Percentiles rank a stretch among this genome's conserved stretches.
Conservation (phyloP, 768 basidiomycete genomes). For the Phlebiopsis gigantea region DNA sequence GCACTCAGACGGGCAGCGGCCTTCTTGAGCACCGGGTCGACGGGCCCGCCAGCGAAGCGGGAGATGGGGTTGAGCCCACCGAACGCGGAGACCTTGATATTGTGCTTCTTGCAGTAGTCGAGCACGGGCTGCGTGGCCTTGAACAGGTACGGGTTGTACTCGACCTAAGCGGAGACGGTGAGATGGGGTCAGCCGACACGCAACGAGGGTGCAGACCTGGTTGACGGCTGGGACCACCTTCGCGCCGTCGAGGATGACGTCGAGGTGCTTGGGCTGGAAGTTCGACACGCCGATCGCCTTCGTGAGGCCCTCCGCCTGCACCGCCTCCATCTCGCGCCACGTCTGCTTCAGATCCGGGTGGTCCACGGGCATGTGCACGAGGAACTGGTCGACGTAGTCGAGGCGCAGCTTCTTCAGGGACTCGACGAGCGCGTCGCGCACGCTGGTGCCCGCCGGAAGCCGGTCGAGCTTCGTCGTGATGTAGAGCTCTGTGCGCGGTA, state of each 20-base stretch:
- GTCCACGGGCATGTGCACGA: constrained; percentile 34
- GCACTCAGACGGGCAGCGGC: constrained; percentile 23
- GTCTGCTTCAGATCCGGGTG: constrained; percentile 25
- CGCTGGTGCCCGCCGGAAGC: constrained; percentile 26
- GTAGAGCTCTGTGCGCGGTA: constrained; percentile 33
- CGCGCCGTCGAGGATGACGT: constrained; percentile 38
- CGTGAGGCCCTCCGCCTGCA: constrained; percentile 34
- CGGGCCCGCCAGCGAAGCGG: constrained; percentile 32
- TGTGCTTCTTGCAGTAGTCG: constrained; percentile 28
- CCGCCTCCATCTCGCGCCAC: constrained; percentile 42
- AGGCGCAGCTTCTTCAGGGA: constrained; percentile 36
- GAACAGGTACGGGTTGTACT: constrained; percentile 50
- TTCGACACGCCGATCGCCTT: constrained; percentile 52
- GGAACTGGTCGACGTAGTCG: constrained; percentile 37
- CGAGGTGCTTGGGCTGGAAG: constrained; percentile 38
- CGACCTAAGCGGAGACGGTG: constrained; percentile 30
- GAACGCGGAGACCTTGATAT: constrained; percentile 35
- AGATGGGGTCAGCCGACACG: not conserved
- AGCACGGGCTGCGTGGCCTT: constrained; percentile 33
- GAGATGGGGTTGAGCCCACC: constrained; percentile 35
- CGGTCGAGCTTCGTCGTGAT: constrained; percentile 37
- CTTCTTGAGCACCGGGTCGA: constrained; percentile 31
- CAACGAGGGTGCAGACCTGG: constrained; percentile 50
- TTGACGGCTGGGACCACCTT: constrained; percentile 47
- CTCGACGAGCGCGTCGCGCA: constrained; percentile 31